Conservation (phyloP, 2,329 filamentous ascomycete genomes). For the Neoarthrinium moseri region DNA sequence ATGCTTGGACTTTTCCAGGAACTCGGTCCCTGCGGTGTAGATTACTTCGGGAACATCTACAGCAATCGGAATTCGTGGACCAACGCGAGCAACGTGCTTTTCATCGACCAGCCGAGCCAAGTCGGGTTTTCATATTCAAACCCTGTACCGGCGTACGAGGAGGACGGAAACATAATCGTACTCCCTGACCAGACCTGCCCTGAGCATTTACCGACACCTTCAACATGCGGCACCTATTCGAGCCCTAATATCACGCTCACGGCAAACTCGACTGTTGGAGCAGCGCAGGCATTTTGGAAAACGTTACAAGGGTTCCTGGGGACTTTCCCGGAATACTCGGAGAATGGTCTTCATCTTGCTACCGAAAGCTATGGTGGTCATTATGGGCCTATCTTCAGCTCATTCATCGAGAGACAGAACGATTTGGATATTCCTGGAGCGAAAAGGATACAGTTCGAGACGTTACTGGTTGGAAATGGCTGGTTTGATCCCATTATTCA, state of each 20-base stretch:
- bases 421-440: conserved; percentile 39
- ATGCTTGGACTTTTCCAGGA: conserved; percentile 56
- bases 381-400: conserved; percentile 54
- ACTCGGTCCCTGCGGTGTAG: conserved; percentile 36
- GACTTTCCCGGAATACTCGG: conserved; percentile 51
- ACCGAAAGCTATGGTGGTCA: conserved; percentile 59
- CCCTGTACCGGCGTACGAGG: conserved; percentile 27
- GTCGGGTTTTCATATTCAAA: conserved; percentile 52
- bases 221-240: conserved; percentile 54
- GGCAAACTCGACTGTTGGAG: conserved; percentile 48
- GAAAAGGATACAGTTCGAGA: conserved; percentile 45
- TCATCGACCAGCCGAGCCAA: conserved; percentile 60
- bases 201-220: conserved; percentile 40
- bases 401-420: conserved; percentile 47
- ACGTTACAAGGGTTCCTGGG: conserved; percentile 63
- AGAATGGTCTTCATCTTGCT: conserved; percentile 51
- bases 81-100: conserved; percentile 58
- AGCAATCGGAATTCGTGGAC: conserved; percentile 61
- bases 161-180: conserved; percentile 33
- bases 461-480: conserved; percentile 56
- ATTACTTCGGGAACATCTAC: conserved; percentile 38
- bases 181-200: conserved; percentile 47
- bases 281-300: conserved; percentile 60
- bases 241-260: conserved; percentile 48
- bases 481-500: conserved; percentile 55